Conservation (phyloP, 2,329 filamentous ascomycete genomes). For the Colletotrichum sublineola region DNA sequence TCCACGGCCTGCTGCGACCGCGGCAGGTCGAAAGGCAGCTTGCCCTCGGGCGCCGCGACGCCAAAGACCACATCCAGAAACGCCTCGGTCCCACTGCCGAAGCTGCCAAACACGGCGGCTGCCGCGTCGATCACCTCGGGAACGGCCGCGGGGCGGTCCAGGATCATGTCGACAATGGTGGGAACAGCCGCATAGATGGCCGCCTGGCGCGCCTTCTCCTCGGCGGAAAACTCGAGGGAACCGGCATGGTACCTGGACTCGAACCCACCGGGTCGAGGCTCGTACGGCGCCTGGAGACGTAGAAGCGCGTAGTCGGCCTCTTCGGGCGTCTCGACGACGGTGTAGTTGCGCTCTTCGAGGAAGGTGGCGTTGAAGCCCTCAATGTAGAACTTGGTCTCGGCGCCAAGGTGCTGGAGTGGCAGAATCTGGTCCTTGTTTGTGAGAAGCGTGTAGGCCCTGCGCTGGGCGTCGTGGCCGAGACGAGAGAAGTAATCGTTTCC, state of each 20-base stretch:
- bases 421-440: constrained; percentile 46
- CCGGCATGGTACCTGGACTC: constrained; percentile 56
- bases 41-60: constrained; percentile 54
- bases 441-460: constrained; percentile 48
- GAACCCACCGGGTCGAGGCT: constrained; percentile 56
- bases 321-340: constrained; percentile 51
- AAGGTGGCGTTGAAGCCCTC: constrained; percentile 38
- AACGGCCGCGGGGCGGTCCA: constrained; percentile 57
- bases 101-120: constrained; percentile 56
- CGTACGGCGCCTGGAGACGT: constrained; percentile 55
- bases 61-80: constrained; percentile 60
- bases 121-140: constrained; percentile 56
- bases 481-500: constrained; percentile 58
- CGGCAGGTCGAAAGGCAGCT: constrained; percentile 62
- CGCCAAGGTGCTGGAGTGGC: constrained; percentile 40
- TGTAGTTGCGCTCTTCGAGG: constrained; percentile 47
- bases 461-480: constrained; percentile 45
- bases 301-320: constrained; percentile 59
- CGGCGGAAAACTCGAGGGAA: constrained; percentile 55
- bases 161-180: constrained; percentile 59
- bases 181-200: constrained; percentile 55
- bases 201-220: constrained; percentile 46
- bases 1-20: constrained; percentile 58
- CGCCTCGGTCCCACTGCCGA: constrained; percentile 55
- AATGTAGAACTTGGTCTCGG: constrained; percentile 44